Percentiles rank a stretch among this genome's conserved stretches.
Evolutionary conservation across 306 rosid species (phyloP).

Genomic region (Acacia acuminata): DNA sequence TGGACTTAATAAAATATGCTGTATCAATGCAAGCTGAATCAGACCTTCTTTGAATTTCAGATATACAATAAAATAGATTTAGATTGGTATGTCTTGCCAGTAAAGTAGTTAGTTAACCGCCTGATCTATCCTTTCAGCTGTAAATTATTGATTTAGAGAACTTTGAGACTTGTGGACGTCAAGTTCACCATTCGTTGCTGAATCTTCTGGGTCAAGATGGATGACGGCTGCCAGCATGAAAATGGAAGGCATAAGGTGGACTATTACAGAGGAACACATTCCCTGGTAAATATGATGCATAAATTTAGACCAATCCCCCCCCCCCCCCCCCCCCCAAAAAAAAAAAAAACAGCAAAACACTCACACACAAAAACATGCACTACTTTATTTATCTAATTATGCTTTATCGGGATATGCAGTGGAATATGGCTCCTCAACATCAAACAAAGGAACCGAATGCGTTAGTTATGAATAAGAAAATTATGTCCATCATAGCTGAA

Average conservation of each 20-base stretch:
- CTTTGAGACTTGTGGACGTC: slow-evolving; percentile 27
- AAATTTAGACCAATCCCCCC: neutral
- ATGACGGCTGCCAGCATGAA: slow-evolving; percentile 73
- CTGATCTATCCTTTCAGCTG: slow-evolving; percentile 13
- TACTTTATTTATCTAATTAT: slow-evolving; percentile 37
- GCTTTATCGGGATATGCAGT: slow-evolving; percentile 57
- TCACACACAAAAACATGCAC: neutral
- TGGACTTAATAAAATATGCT: neutral
- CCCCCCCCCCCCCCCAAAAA: neutral
- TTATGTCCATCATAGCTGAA: slow-evolving; percentile 91
- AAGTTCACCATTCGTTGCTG: slow-evolving; percentile 36
- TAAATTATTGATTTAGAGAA: slow-evolving; percentile 33
- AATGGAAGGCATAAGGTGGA: slow-evolving; percentile 77
- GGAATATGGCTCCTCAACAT: slow-evolving; percentile 76
- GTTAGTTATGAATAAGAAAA: slow-evolving; percentile 90
- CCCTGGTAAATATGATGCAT: slow-evolving; percentile 54
- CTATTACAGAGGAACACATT: slow-evolving; percentile 64
- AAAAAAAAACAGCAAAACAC: too few relatives aligned
- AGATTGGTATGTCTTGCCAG: neutral
- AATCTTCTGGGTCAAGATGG: slow-evolving; percentile 58
- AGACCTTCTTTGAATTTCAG: neutral
- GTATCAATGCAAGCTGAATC: neutral
- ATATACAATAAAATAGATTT: neutral
- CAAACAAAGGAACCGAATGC: slow-evolving; percentile 92
- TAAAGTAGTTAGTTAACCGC: neutral